Conservation (phyloP, 2,329 filamentous ascomycete species). For the Raffaelea arxii region DNA sequence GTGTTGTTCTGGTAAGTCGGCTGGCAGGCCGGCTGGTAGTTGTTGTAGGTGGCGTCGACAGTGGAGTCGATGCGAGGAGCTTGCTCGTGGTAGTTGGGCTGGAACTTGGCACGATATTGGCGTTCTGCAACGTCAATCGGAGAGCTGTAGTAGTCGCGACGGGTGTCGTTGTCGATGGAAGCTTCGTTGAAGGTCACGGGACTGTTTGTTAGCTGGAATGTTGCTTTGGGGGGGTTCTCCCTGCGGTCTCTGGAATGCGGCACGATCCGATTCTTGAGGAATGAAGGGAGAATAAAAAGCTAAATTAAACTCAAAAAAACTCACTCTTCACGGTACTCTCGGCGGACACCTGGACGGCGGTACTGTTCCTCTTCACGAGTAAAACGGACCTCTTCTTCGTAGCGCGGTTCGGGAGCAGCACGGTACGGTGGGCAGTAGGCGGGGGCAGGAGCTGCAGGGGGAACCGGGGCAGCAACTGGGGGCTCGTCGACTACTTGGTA, state of each 20-base stretch:
- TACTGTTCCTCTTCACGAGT: slow-evolving; percentile 69
- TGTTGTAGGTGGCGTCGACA: slow-evolving; percentile 18
- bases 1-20: slow-evolving; percentile 43
- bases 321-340: slow-evolving; percentile 46
- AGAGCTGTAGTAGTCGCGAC: slow-evolving; percentile 35
- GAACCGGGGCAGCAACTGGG: too few species aligned
- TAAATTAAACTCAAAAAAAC: slow-evolving; percentile 17
- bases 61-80: slow-evolving; percentile 24
- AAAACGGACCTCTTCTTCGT: slow-evolving; percentile 75
- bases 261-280: neutral
- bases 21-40: slow-evolving; percentile 19
- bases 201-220: slow-evolving; percentile 7
- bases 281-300: neutral
- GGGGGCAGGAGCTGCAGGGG: slow-evolving; percentile 1
- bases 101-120: slow-evolving; percentile 54
- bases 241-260: neutral
- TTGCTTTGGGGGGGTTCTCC: neutral
- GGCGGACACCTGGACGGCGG: slow-evolving; percentile 59
- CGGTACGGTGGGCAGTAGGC: slow-evolving; percentile 43
- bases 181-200: slow-evolving; percentile 44
- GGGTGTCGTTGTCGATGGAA: slow-evolving; percentile 55
- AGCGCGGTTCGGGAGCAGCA: slow-evolving; percentile 2
- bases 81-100: slow-evolving; percentile 37
- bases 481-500: slow-evolving; percentile 35
- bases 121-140: slow-evolving; percentile 56